These are phyloP conservation scores for Lodderomyces parapsilosis DNA, from an alignment of 1,139 yeast species.

Conservation along the genomic window DNA sequence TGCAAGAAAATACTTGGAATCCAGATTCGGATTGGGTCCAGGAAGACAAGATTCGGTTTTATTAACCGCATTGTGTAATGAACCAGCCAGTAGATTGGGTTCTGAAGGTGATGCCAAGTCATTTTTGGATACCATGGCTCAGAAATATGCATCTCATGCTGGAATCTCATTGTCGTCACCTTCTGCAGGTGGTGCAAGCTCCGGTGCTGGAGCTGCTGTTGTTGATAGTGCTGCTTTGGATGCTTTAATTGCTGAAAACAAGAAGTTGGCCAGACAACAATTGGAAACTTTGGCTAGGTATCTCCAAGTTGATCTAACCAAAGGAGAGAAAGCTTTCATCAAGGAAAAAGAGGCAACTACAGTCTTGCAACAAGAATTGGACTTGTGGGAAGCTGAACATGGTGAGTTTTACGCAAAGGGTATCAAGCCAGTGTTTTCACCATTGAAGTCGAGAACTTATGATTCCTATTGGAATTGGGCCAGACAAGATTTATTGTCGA, in stretches of 20 bases:
- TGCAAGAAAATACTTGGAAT: constrained; percentile 87
- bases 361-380: constrained; percentile 84
- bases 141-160: constrained; percentile 78
- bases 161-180: constrained; percentile 74
- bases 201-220: constrained; percentile 78
- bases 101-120: constrained; percentile 87
- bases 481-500: constrained; percentile 89
- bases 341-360: constrained; percentile 87
- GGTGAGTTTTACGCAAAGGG: constrained; percentile 95
- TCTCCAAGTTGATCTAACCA: constrained; percentile 85
- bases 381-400: constrained; percentile 89
- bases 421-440: constrained; percentile 84
- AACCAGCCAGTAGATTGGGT: constrained; percentile 87
- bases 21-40: constrained; percentile 86
- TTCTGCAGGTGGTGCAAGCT: constrained; percentile 49
- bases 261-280: constrained; percentile 89
- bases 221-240: constrained; percentile 96
- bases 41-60: constrained; percentile 95
- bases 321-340: constrained; percentile 83
- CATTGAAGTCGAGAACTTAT: constrained; percentile 91
- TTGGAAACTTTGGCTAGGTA: constrained; percentile 93
- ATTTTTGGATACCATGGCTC: constrained; percentile 77
- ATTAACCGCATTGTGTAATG: constrained; percentile 78
- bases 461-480: constrained; percentile 99
- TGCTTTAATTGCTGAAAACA: constrained; percentile 88